These are phyloP conservation scores for Metschnikowia shivogae DNA, from an alignment of 805 yeast species.

Conservation along the genomic window DNA sequence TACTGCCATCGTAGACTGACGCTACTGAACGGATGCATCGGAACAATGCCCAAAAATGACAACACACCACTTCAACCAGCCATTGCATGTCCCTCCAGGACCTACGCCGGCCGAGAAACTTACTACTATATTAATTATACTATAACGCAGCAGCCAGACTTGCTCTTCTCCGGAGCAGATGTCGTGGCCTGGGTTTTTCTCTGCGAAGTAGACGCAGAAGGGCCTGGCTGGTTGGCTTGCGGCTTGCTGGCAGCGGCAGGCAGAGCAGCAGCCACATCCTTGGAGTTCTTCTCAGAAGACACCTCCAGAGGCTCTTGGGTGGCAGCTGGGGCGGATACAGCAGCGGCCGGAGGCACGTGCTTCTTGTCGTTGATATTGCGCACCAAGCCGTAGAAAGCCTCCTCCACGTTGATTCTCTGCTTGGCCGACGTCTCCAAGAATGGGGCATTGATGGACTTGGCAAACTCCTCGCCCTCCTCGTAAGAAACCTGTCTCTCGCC, in stretches of 20 bases:
- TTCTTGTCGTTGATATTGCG: conserved; percentile 43
- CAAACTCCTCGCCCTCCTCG: conserved; percentile 60
- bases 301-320: background rate
- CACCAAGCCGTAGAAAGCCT: conserved; percentile 68
- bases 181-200: conserved; percentile 11
- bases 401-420: conserved; percentile 84
- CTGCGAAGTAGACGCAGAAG: conserved; percentile 10
- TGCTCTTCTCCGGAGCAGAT: conserved; percentile 10
- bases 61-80: no score
- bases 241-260: background rate
- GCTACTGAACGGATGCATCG: no score
- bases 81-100: no score
- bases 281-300: conserved; percentile 2
- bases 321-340: conserved; percentile 1
- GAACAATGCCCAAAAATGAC: no score
- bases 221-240: background rate
- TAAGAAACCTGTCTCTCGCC: conserved; percentile 68
- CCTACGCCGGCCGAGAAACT: no score
- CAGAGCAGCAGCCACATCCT: conserved; percentile 1
- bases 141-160: conserved; percentile 20
- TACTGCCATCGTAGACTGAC: no score
- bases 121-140: conserved; percentile 6
- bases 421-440: conserved; percentile 94
- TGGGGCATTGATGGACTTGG: conserved; percentile 61
- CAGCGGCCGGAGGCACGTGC: conserved; percentile 2